phyloP scores from a whole-genome alignment of 106 monocot genomes.

The Dendrobium huoshanense region DNA sequence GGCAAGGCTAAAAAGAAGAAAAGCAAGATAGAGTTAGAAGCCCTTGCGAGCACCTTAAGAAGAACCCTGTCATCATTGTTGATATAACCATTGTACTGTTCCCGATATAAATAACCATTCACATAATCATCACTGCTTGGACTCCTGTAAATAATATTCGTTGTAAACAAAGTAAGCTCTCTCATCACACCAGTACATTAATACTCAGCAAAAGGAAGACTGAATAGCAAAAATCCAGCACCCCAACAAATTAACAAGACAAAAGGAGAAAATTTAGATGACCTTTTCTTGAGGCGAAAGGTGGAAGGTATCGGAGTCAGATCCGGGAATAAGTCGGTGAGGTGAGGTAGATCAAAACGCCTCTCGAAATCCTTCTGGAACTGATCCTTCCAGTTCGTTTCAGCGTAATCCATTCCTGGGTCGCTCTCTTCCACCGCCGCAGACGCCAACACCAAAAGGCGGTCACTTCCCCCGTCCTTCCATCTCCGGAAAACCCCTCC shows the following conservation, averaged over 20 bases:
- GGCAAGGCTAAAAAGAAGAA: neutral
- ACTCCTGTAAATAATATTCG: neutral
- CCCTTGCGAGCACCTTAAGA: neutral
- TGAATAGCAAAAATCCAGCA: neutral
- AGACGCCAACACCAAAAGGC: neutral
- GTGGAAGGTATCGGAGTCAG: slow-evolving; percentile 6
- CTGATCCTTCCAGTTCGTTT: neutral
- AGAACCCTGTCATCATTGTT: slow-evolving; percentile 8
- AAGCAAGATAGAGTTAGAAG: neutral
- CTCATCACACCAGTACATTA: neutral
- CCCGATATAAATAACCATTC: neutral
- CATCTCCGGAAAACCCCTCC: neutral
- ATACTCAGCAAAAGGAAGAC: neutral
- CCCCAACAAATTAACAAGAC: neutral
- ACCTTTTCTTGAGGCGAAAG: slow-evolving; percentile 10
- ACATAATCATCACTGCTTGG: slow-evolving; percentile 2
- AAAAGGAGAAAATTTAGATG: neutral
- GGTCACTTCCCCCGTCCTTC: neutral
- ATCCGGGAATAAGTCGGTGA: neutral
- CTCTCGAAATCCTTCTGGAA: slow-evolving; percentile 8
- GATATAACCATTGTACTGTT: slow-evolving; percentile 6
- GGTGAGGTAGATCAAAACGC: slow-evolving; percentile 7
- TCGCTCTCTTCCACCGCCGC: neutral
- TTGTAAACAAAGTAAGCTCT: neutral
- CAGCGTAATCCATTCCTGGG: neutral